Base-by-base conservation (phyloP, 495 filamentous ascomycete species). In the Xylaria telfairii region DNA sequence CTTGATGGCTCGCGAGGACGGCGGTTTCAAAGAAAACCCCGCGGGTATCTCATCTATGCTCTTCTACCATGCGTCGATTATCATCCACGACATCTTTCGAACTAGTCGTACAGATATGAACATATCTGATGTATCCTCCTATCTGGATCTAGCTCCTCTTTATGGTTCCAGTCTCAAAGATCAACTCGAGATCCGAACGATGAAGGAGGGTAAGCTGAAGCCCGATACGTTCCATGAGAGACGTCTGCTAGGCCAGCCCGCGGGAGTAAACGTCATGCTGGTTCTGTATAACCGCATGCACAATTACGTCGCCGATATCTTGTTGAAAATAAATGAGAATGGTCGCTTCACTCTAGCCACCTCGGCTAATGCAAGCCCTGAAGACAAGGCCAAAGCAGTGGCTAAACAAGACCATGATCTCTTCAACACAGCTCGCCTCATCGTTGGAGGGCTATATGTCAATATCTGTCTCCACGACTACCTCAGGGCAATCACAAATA, bases 1-100 rank as follows among this genome's bases (percentile, higher is more conserved):
- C 65, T 76, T 93, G 5, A 86, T 93, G 82, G 87, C 85, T 51
- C 84, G 92, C 34, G 76, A 82, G 44, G 67, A 69, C 8, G 87
- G 88, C 61, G 78, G 85, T 17, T 89, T 85, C 67, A 86, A 89
- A 69, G 85, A 90, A 57, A 90, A 92, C 80, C 89, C 91, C 5
- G 92, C 89, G 54, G 89, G 90, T 64, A 88, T 96, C 39, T 94
- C 92, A 1, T 91, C 90, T 77, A 88, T 95, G 79, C 82, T 97
- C n/a, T 95, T 92, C 81, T 93, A 96, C 72, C 84, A 93, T 61
- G 93, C 92, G 6, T 88, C 90, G 28, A 91, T 95, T 69, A 93
- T 96, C 71, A 95, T 94, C 75, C 93, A 96, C 73, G 90, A 90
- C 85, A 76, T 83, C 66, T 86, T 84, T 67, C 74, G 78, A 12